These are phyloP conservation scores for Przewalskia tangutica DNA, from an alignment of 257 asterid genomes.

Conservation along the genomic window DNA sequence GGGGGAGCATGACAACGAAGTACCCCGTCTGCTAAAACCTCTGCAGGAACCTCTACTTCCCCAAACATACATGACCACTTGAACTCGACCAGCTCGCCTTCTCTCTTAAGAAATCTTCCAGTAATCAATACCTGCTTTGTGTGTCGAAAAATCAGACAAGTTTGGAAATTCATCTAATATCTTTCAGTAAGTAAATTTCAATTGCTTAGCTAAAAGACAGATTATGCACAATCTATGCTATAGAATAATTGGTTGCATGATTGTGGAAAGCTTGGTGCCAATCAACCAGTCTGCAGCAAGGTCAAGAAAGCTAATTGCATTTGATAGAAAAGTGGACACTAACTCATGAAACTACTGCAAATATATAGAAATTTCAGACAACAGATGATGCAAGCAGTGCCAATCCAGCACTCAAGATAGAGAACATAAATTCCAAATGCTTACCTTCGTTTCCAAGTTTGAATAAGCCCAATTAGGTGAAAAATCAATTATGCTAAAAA, in stretches of 20 bases:
- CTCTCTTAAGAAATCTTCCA: slow-evolving; percentile 61
- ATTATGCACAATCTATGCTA: neutral
- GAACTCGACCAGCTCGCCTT: slow-evolving; percentile 31
- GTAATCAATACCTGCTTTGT: slow-evolving; percentile 48
- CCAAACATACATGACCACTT: slow-evolving; percentile 93
- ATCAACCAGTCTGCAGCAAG: neutral
- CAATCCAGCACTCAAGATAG: neutral
- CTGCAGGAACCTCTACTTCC: slow-evolving; percentile 69
- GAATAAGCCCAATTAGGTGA: slow-evolving; percentile 71
- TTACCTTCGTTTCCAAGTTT: slow-evolving; percentile 57
- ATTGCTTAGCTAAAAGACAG: neutral
- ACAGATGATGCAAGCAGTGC: neutral
- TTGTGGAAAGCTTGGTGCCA: neutral
- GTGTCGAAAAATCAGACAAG: neutral
- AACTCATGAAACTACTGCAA: neutral
- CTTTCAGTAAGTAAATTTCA: neutral
- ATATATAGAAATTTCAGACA: neutral
- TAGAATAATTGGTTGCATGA: neutral
- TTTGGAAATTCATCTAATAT: neutral
- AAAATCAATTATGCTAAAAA: slow-evolving; percentile 66
- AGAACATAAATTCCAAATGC: neutral
- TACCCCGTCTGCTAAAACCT: slow-evolving; percentile 52
- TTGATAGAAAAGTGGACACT: neutral
- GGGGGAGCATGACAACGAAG: slow-evolving; percentile 64
- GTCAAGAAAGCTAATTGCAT: neutral